Conservation (phyloP, 148 eudicot species). For the Chenopodium suecicum region DNA sequence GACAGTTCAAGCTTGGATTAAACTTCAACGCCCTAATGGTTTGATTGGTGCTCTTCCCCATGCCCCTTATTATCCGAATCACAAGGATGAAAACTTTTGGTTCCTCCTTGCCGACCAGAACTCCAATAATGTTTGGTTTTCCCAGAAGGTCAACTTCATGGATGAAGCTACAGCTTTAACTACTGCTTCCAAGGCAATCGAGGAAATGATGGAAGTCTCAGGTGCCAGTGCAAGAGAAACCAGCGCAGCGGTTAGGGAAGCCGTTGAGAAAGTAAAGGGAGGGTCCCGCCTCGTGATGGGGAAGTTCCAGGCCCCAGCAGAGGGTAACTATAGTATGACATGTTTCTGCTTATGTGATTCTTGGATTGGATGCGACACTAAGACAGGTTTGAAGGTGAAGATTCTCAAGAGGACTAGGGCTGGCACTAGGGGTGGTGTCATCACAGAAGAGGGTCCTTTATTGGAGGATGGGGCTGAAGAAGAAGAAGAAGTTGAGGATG, state of each 20-base stretch:
- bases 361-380: slow-evolving; percentile 81
- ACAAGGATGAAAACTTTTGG: slow-evolving; percentile 88
- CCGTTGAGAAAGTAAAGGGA: slow-evolving; percentile 58
- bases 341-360: slow-evolving; percentile 71
- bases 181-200: slow-evolving; percentile 63
- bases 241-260: slow-evolving; percentile 57
- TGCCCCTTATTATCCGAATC: slow-evolving; percentile 74
- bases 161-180: slow-evolving; percentile 75
- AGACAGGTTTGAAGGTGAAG: slow-evolving; percentile 54
- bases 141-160: slow-evolving; percentile 73
- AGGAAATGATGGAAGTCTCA: slow-evolving; percentile 63
- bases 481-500: slow-evolving; percentile 78
- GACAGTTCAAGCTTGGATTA: slow-evolving; percentile 79
- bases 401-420: slow-evolving; percentile 70
- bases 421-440: slow-evolving; percentile 63
- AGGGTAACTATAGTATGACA: slow-evolving; percentile 65
- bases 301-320: slow-evolving; percentile 69
- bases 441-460: slow-evolving; percentile 43
- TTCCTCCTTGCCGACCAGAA: slow-evolving; percentile 69
- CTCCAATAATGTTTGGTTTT: slow-evolving; percentile 73
- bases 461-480: slow-evolving; percentile 64
- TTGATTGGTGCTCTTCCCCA: slow-evolving; percentile 78
- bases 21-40: slow-evolving; percentile 62
- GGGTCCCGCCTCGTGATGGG: slow-evolving; percentile 79
- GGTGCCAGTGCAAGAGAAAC: slow-evolving; percentile 61